Evolutionary conservation across 208 protist genomes (phyloP), one percentile per base, ranked within the genome.

Genomic region (Acanthamoeba royreba): DNA sequence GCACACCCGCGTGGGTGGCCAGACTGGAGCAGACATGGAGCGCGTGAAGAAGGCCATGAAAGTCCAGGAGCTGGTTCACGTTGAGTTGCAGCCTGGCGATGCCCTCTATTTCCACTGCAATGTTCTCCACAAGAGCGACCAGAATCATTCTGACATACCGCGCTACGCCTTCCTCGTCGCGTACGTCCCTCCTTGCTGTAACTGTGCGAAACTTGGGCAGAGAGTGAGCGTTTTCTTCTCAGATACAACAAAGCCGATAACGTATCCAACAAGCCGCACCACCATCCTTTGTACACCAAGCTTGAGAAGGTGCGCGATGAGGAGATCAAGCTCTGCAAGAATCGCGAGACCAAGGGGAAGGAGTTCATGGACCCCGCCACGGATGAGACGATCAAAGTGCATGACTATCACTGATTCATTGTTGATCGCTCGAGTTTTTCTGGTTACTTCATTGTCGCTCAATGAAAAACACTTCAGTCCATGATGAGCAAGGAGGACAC

Each of bases 31-130:
- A 13, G 88, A 92, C 28, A 85, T 35, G 5, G 88, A 87, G 1
- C 53, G 88, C 19, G 58, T 92, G 31, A 25, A 22, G 9, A 33
- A 92, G 15, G 88, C 88, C 33, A 28, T 42, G 7, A 69, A 92
- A n/a, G 58, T 69, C 5, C 33, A 46, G 35, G 58, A 69, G 43
- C 88, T 42, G 3, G 88, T 92, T 35, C 28, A 69, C 13, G 88
- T 77, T 4, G 88, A 85, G 35, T 33, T 92, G 25, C 42, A 92
- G 69, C 88, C 88, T 2, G 88, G 88, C 35, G 88, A 92, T 25
- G 19, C 88, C 4, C 88, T 92, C 88, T 79, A 52, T 47, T 92
- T 92, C 58, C 88, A 92, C 31, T 85, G 88, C 52, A 92, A 92
- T 58, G 28, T 92, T 0, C 69, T 92, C 33, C 88, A 92, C 69